Base-by-base conservation (phyloP, 768 basidiomycete species). In the Panellus pusillus region DNA sequence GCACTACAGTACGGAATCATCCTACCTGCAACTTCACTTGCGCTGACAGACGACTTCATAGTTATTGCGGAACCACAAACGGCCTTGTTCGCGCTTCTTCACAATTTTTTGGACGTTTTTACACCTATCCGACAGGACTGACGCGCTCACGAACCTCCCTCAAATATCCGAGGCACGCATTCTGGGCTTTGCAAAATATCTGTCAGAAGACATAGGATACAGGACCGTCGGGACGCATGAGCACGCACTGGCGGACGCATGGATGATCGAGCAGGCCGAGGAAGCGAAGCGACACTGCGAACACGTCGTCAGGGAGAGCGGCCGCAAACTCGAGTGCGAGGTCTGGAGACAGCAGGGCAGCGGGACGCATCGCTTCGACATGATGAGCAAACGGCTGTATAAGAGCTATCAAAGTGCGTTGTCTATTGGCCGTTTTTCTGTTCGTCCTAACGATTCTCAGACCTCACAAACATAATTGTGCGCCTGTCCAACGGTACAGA, bases 351-450 rank as follows among this genome's bases (percentile, higher is more conserved):
- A 97, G 69, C 79, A 87, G 61, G 93, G 94, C 2, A 91, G 84
- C 57, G 93, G 94, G 4, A 86, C 81, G 60, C 93, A 96, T 73
- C 75, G 90, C 27, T 98, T 98, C 66, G 93, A 96, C 66, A 96
- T 98, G 79, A 90, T 94, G 89, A 77, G 75, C 62, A 79, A 87
- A 52, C 79, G 87, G 18, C 72, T 96, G 9, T 91, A 93, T 70
- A 94, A 94, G 66, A 86, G 84, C 20, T 97, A 96, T 56, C 83
- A 86, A 37, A 80, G 59, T 60, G 36, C 59, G 59, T 12, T 14
- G 1, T 35, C 32, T 8, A 35, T 14, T 7, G 14, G 7, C 32
- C 20, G 9, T 36, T 20, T 15, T 36, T 38, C 20, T n/a, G 6
- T 8, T 15, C 18, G 19, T 14, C 13, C 18, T n/a, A 9, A 27